phyloP scores from a whole-genome alignment of 2,329 filamentous ascomycete species.

The Aspergillus hortae region DNA sequence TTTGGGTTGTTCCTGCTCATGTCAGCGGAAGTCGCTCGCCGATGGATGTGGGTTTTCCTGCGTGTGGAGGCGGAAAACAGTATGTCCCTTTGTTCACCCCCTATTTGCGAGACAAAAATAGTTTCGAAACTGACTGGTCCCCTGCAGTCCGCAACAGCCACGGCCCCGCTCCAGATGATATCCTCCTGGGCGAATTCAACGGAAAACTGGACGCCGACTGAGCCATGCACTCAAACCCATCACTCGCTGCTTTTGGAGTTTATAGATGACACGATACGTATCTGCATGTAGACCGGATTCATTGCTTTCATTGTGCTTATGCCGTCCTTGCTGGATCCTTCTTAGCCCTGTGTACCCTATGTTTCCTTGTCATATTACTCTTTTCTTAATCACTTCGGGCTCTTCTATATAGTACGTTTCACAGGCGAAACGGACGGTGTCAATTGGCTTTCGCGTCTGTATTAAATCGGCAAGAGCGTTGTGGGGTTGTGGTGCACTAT shows the following conservation, averaged over 20 bases:
- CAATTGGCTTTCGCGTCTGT: constrained; percentile 7
- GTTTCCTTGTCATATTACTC: not conserved
- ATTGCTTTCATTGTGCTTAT: constrained; percentile 3
- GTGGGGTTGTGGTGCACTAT: constrained; percentile 8
- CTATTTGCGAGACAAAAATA: not conserved
- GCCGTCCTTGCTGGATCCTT: not conserved
- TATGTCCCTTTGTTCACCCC: constrained; percentile 34
- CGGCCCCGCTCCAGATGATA: constrained; percentile 62
- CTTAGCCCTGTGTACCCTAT: constrained; percentile 1
- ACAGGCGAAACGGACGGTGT: not conserved
- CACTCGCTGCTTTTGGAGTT: not conserved
- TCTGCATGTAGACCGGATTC: constrained; percentile 18
- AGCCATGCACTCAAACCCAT: constrained; percentile 9
- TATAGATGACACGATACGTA: constrained; percentile 16
- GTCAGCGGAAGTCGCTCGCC: constrained; percentile 76
- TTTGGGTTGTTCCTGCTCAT: constrained; percentile 85
- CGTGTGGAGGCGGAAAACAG: constrained; percentile 92
- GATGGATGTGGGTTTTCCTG: constrained; percentile 98
- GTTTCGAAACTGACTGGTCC: constrained; percentile 7
- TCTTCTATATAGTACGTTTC: not conserved
- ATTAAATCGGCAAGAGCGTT: constrained; percentile 15
- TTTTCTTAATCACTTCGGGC: constrained; percentile 2
- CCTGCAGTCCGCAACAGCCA: constrained; percentile 50
- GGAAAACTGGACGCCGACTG: constrained; percentile 63
- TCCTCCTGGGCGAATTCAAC: constrained; percentile 69